Evolutionary conservation across 1,284 basidiomycete species (phyloP), one percentile per base, ranked within the genome.

Genomic region (Papiliotrema terrestris): DNA sequence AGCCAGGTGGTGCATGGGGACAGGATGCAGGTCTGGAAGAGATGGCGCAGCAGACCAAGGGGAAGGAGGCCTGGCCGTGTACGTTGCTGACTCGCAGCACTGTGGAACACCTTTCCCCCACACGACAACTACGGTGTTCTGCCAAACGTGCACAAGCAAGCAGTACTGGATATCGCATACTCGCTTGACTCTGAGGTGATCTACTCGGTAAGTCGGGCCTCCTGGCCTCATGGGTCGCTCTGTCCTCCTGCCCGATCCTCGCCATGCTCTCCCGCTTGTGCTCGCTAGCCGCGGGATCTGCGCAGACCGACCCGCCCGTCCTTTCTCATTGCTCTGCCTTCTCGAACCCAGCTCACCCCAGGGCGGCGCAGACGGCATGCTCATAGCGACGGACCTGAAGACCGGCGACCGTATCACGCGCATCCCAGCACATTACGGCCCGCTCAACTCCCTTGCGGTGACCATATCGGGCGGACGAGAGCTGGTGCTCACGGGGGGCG

Each of bases 371-470:
- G 77, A 78, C 53, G 73, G 73, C 2, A 66, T 63, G 36, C 59
- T 77, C 26, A 65, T 74, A 43, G 65, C 71, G 17, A 77, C 73
- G 2, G 72, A 74, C 50, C 58, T 78, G 41, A 62, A 62, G 45
- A 75, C 68, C 5, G 76, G 75, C 44, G 66, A 71, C 42, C 70
- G 75, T 3, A 49, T 76, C 29, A 56, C 63, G 3, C 61, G 65
- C 32, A 75, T 73, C 55, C 57, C 66, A 4, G 91, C 89, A 0
- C 92, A 96, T 74, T 84, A 84, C 56, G 91, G 88, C 49, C 88
- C 95, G 57, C 84, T 95, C 77, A 96, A 96, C 73, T 79, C 84
- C 9, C 78, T 96, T n/a, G 89, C 93, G 54, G 90, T 88, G 25
- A 82, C 92, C 74, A 86, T 87, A 14, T 90, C 89, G 2, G 84